Percentiles rank a stretch among this genome's conserved stretches.
These are phyloP conservation scores for Plasmodium yoelii DNA, from an alignment of 169 alveolate genomes.

Conservation along the genomic window DNA sequence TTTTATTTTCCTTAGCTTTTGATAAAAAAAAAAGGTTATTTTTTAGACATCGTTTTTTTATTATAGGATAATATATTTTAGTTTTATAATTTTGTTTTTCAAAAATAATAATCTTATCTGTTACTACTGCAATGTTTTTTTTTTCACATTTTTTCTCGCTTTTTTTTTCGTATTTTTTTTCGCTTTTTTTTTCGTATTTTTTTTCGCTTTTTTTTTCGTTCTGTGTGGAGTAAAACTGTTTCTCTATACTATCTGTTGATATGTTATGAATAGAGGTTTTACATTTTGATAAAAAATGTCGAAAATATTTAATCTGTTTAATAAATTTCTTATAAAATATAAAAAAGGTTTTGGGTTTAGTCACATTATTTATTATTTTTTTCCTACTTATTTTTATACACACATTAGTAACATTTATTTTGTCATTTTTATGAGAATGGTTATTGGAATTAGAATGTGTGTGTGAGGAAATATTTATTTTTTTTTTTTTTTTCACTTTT, in stretches of 20 bases:
- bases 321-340: slow-evolving; percentile 1
- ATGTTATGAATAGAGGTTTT: slow-evolving; percentile 16
- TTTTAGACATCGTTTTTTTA: slow-evolving; percentile 22
- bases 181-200: neutral
- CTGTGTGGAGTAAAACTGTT: slow-evolving; percentile 13
- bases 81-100: slow-evolving; percentile 16
- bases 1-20: neutral
- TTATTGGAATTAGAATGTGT: too few relatives aligned
- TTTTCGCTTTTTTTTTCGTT: neutral
- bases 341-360: slow-evolving; percentile 8
- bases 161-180: neutral
- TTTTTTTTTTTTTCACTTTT: neutral
- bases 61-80: neutral
- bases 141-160: too few relatives aligned
- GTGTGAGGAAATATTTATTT: neutral
- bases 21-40: neutral
- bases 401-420: neutral
- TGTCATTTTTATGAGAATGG: neutral
- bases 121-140: neutral
- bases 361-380: neutral
- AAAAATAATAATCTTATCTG: slow-evolving; percentile 16
- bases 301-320: slow-evolving; percentile 20
- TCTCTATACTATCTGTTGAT: slow-evolving; percentile 45
- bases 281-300: slow-evolving; percentile 4
- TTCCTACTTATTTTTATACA: neutral